phyloP scores from a whole-genome alignment of 345 rosid species.

The Passiflora organensis region DNA sequence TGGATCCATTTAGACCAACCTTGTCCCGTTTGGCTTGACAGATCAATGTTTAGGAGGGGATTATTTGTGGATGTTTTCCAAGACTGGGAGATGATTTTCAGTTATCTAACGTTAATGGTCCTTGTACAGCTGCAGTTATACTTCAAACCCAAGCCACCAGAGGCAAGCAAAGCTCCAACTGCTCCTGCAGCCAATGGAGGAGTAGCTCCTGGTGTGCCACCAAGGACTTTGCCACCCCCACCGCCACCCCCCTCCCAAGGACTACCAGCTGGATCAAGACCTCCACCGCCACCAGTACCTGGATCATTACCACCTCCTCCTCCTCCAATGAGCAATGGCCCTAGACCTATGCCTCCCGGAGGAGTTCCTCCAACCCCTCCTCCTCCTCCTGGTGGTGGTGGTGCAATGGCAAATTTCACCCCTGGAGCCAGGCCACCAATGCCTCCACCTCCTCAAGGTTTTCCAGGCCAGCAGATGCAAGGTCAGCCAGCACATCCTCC shows the following conservation, averaged over 20 bases:
- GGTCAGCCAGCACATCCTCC: slow-evolving; percentile 29
- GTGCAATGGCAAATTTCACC: slow-evolving; percentile 55
- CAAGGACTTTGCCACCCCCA: slow-evolving; percentile 43
- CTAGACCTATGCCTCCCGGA: slow-evolving; percentile 64
- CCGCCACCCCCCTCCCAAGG: slow-evolving; percentile 74
- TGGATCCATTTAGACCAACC: not conserved
- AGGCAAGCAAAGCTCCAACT: slow-evolving; percentile 65
- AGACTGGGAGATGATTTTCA: too few relatives aligned
- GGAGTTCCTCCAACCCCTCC: slow-evolving; percentile 64
- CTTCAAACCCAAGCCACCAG: slow-evolving; percentile 76
- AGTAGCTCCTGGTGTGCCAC: slow-evolving; percentile 53
- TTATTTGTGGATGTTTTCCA: too few relatives aligned
- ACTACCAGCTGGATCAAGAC: slow-evolving; percentile 49
- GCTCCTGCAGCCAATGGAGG: slow-evolving; percentile 57
- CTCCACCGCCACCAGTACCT: slow-evolving; percentile 40
- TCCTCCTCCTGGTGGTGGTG: slow-evolving; percentile 67
- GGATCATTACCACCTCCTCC: slow-evolving; percentile 76
- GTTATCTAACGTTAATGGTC: slow-evolving; percentile 5
- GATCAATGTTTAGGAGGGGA: not conserved
- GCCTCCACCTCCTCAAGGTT: slow-evolving; percentile 44
- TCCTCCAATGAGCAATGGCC: slow-evolving; percentile 70
- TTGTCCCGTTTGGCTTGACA: not conserved
- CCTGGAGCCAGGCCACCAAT: slow-evolving; percentile 56
- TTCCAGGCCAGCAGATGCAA: slow-evolving; percentile 53
- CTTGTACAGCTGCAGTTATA: slow-evolving; percentile 75